Percentiles rank a stretch among this genome's conserved stretches.
These are phyloP conservation scores for Hypomontagnella monticulosa DNA, from an alignment of 495 filamentous ascomycete species.

Conservation along the genomic window DNA sequence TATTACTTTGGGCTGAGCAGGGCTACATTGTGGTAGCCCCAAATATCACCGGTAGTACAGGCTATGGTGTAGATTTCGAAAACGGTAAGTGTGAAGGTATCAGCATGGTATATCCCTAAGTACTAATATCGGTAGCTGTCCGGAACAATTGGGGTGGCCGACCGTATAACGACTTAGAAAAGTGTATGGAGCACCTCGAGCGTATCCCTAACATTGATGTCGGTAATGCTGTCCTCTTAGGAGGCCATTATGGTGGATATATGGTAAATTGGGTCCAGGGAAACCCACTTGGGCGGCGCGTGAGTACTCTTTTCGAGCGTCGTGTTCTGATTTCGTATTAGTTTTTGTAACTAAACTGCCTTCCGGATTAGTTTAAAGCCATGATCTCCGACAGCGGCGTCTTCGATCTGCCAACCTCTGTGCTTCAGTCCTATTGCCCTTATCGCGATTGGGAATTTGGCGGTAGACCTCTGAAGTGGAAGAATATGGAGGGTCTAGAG, in stretches of 20 bases:
- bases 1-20: conserved; percentile 41
- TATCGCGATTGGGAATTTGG: conserved; percentile 6
- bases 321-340: background rate
- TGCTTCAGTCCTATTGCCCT: conserved; percentile 14
- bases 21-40: conserved; percentile 48
- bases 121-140: conserved; percentile 22
- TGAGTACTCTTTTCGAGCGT: conserved; percentile 14
- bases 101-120: background rate
- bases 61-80: conserved; percentile 41
- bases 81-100: conserved; percentile 24
- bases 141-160: conserved; percentile 35
- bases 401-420: conserved; percentile 25
- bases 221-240: conserved; percentile 38
- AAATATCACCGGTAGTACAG: conserved; percentile 44
- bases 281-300: conserved; percentile 38
- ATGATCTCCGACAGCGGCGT: conserved; percentile 37
- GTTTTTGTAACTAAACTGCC: background rate
- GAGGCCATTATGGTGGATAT: conserved; percentile 42
- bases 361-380: conserved; percentile 39
- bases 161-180: conserved; percentile 44
- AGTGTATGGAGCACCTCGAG: conserved; percentile 42
- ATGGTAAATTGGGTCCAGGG: conserved; percentile 46
- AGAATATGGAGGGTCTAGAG: conserved; percentile 21
- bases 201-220: conserved; percentile 41
- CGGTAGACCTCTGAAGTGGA: conserved; percentile 22